These are phyloP conservation scores for Cercospora citrullina DNA, from an alignment of 2,329 filamentous ascomycete genomes.

Conservation along the genomic window DNA sequence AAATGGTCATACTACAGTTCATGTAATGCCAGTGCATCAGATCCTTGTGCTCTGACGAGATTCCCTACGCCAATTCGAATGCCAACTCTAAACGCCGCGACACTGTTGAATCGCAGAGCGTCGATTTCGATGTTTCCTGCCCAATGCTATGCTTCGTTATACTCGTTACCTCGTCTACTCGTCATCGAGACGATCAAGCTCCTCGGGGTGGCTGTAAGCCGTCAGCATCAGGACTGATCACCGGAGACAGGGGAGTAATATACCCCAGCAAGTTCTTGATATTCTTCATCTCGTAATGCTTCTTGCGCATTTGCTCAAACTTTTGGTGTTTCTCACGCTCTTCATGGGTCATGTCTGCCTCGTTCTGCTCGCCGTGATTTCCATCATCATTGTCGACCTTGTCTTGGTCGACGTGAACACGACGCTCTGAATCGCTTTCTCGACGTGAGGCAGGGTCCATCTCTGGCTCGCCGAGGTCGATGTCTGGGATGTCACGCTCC, in stretches of 20 bases:
- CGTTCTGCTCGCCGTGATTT: constrained; percentile 61
- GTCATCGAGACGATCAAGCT: constrained; percentile 44
- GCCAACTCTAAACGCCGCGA: constrained; percentile 10
- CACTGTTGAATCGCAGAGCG: constrained; percentile 8
- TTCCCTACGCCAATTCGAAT: constrained; percentile 9
- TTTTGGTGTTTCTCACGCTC: constrained; percentile 86
- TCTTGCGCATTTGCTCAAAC: constrained; percentile 90
- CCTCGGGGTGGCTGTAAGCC: constrained; percentile 43
- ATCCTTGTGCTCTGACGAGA: constrained; percentile 4
- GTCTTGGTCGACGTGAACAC: constrained; percentile 72
- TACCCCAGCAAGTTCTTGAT: constrained; percentile 84
- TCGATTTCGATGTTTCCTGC: neutral
- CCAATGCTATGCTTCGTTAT: constrained; percentile 10
- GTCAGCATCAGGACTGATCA: constrained; percentile 20
- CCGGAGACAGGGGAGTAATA: constrained; percentile 32
- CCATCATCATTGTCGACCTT: constrained; percentile 45
- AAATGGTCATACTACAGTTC: constrained; percentile 5
- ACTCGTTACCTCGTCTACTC: constrained; percentile 39
- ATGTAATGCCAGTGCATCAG: neutral
- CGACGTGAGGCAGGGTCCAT: constrained; percentile 42
- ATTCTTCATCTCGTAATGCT: constrained; percentile 98
- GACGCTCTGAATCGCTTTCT: constrained; percentile 61
- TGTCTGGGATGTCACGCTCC: constrained; percentile 83
- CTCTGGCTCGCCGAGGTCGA: constrained; percentile 91
- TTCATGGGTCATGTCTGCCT: constrained; percentile 58